A percentile compares a stretch with the other conserved stretches of the same genome.
Conservation (phyloP, 495 filamentous ascomycete species). For the Penicillium tannophilum region DNA sequence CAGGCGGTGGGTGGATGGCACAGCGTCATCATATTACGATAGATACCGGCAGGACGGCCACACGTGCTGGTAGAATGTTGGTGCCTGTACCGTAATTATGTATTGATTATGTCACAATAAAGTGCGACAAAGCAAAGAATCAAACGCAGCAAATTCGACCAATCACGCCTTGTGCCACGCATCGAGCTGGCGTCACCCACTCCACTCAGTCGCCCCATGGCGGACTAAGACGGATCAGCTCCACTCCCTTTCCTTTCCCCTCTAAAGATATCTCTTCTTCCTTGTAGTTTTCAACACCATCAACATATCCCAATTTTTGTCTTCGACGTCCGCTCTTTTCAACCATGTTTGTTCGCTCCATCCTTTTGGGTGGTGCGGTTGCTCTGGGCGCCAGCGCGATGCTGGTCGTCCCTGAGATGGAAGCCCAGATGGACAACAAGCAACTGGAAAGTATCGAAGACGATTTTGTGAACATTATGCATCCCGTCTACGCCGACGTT, state of each 20-base stretch:
- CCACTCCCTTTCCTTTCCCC: conserved; percentile 20
- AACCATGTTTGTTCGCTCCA: conserved; percentile 48
- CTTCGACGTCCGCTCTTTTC: conserved; percentile 28
- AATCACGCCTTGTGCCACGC: conserved; percentile 26
- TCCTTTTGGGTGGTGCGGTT: conserved; percentile 43
- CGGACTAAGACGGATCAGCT: conserved; percentile 20
- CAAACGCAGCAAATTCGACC: conserved; percentile 8
- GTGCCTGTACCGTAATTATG: neutral
- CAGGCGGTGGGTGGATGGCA: neutral
- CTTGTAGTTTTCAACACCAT: conserved; percentile 4
- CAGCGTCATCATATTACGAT: neutral
- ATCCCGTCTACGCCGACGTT: conserved; percentile 32
- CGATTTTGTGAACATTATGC: conserved; percentile 31
- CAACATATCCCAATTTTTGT: conserved; percentile 8
- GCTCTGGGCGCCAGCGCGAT: conserved; percentile 50
- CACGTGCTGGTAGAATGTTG: neutral
- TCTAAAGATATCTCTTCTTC: conserved; percentile 12
- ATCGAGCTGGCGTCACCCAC: conserved; percentile 34
- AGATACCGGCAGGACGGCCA: neutral
- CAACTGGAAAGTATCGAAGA: conserved; percentile 19
- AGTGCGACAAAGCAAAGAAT: neutral
- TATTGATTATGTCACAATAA: neutral
- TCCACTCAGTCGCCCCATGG: conserved; percentile 26
- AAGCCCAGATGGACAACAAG: conserved; percentile 26
- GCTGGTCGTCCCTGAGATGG: conserved; percentile 47